Conservation (phyloP, 495 filamentous ascomycete species). For the Lentithecium fluviatile region DNA sequence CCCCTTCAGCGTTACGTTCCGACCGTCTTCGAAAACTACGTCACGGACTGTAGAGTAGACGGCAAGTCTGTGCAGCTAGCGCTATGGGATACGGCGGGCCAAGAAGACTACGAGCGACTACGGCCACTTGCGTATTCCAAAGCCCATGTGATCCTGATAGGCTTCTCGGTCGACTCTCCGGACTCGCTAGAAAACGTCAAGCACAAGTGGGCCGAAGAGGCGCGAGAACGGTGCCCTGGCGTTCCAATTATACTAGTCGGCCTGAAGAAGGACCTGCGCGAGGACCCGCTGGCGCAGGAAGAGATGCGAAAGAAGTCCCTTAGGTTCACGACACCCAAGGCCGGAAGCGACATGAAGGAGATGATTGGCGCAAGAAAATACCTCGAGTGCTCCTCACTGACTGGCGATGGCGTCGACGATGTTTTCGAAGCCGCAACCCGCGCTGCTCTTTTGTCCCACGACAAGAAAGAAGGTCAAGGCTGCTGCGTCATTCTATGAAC, state of each 20-base stretch:
- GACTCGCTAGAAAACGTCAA: slow-evolving; percentile 98
- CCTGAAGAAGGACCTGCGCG: slow-evolving; percentile 95
- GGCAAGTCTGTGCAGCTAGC: slow-evolving; percentile 51
- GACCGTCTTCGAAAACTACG: slow-evolving; percentile 51
- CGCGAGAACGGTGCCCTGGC: slow-evolving; percentile 85
- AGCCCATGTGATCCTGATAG: slow-evolving; percentile 96
- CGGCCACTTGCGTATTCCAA: slow-evolving; percentile 95
- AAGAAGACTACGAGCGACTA: slow-evolving; percentile 61
- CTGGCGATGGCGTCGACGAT: slow-evolving; percentile 97
- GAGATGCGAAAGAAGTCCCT: slow-evolving; percentile 96
- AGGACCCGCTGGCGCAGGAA: slow-evolving; percentile 89
- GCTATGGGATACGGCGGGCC: slow-evolving; percentile 51
- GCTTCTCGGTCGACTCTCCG: slow-evolving; percentile 91
- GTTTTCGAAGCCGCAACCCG: slow-evolving; percentile 97
- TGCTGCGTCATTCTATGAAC: slow-evolving; percentile 92
- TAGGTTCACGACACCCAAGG: slow-evolving; percentile 75
- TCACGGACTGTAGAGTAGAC: slow-evolving; percentile 50
- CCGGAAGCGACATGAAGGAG: slow-evolving; percentile 75
- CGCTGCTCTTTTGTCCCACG: slow-evolving; percentile 88
- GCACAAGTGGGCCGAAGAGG: slow-evolving; percentile 99
- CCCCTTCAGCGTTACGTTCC: slow-evolving; percentile 40
- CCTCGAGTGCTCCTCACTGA: slow-evolving; percentile 93
- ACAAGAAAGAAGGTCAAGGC: slow-evolving; percentile 75
- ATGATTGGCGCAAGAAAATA: slow-evolving; percentile 93
- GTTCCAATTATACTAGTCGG: slow-evolving; percentile 97